phyloP scores from a whole-genome alignment of 2,329 filamentous ascomycete species.

The Neoscytalidium dimidiatum region DNA sequence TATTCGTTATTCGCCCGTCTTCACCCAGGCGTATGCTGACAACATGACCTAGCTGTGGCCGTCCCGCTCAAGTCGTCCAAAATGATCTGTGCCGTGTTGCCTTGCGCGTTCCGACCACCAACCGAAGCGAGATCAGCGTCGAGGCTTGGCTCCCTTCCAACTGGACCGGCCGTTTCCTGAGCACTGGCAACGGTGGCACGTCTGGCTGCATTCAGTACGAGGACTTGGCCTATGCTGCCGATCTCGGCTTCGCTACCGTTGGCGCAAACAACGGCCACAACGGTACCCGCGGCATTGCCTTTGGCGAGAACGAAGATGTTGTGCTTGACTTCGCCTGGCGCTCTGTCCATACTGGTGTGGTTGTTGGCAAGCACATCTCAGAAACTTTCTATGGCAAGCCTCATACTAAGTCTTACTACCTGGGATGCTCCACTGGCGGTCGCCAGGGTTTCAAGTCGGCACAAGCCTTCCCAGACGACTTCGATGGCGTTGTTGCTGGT shows the following conservation, averaged over 20 bases:
- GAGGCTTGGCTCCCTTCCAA: conserved; percentile 48
- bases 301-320: conserved; percentile 45
- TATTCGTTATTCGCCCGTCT: not conserved
- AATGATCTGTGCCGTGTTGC: conserved; percentile 45
- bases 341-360: conserved; percentile 43
- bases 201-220: conserved; percentile 42
- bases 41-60: conserved; percentile 28
- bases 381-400: conserved; percentile 42
- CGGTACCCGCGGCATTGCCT: conserved; percentile 47
- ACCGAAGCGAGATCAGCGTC: conserved; percentile 43
- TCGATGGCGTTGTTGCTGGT: conserved; percentile 40
- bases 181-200: conserved; percentile 45
- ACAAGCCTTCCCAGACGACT: conserved; percentile 37
- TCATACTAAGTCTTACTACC: conserved; percentile 43
- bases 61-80: conserved; percentile 36
- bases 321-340: conserved; percentile 53
- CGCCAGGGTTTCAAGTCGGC: conserved; percentile 33
- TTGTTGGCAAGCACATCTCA: conserved; percentile 44
- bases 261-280: conserved; percentile 47
- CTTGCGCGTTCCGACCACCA: conserved; percentile 45
- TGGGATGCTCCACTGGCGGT: conserved; percentile 40
- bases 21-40: not conserved
- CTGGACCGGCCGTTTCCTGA: conserved; percentile 43
- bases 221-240: conserved; percentile 41
- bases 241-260: conserved; percentile 42